phyloP scores from a whole-genome alignment of 2,329 filamentous ascomycete species.

The Exophiala xenobiotica region DNA sequence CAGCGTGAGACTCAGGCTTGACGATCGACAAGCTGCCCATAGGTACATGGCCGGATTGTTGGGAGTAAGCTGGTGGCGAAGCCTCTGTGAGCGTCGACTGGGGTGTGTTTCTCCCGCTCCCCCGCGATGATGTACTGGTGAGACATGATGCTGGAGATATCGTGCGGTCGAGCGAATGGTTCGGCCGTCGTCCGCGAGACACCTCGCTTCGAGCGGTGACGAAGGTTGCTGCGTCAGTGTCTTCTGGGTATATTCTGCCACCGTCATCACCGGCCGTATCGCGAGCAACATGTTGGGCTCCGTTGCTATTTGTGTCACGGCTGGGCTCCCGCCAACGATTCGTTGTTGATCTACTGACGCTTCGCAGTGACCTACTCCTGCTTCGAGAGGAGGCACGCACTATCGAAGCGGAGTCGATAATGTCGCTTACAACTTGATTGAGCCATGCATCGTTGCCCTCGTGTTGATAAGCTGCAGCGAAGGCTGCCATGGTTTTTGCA shows the following conservation, averaged over 20 bases:
- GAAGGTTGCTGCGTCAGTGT: background rate
- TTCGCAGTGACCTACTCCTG: background rate
- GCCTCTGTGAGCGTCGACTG: no score
- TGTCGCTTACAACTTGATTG: background rate
- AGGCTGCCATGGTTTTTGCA: background rate
- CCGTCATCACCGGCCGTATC: background rate
- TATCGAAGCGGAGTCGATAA: background rate
- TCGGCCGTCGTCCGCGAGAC: background rate
- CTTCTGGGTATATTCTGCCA: background rate
- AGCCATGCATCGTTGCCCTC: conserved; percentile 6
- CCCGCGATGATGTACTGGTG: no score
- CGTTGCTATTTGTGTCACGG: no score
- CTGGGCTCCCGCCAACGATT: background rate
- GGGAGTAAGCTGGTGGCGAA: no score
- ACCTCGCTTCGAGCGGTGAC: background rate
- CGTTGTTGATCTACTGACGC: background rate
- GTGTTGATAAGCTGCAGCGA: conserved; percentile 4
- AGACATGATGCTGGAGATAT: no score
- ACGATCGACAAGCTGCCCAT: no score
- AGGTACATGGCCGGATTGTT: no score
- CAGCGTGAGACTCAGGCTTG: no score
- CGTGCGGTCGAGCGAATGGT: no score
- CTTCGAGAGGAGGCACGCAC: background rate
- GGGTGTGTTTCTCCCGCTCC: no score
- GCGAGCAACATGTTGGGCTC: background rate